Evolutionary conservation across 768 basidiomycete genomes (phyloP).

Genomic region (Xerocomellus amylosporus): DNA sequence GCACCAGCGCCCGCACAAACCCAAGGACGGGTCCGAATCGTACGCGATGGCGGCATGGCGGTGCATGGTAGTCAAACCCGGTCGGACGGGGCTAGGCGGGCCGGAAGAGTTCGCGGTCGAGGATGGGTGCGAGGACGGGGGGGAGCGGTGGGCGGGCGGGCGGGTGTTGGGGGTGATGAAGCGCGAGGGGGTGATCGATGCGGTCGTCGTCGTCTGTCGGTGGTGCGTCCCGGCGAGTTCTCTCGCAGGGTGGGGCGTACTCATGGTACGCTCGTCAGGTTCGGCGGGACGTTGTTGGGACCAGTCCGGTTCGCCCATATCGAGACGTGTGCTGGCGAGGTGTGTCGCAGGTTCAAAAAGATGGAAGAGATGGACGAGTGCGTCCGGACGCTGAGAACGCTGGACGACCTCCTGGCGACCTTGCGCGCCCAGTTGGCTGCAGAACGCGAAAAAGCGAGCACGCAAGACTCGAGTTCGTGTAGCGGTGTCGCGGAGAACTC

Average conservation of each 20-base stretch:
- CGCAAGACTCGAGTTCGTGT: neutral
- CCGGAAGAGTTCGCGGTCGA: slow-evolving; percentile 73
- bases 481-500: neutral
- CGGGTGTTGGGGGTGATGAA: slow-evolving; percentile 67
- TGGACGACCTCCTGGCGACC: slow-evolving; percentile 61
- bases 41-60: slow-evolving; percentile 81
- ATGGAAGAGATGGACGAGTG: slow-evolving; percentile 66
- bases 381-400: slow-evolving; percentile 50
- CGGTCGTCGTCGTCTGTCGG: slow-evolving; percentile 74
- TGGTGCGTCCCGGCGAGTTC: slow-evolving; percentile 42
- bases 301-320: slow-evolving; percentile 76
- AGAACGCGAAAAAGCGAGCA: neutral
- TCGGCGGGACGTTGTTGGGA: slow-evolving; percentile 77
- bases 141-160: slow-evolving; percentile 68
- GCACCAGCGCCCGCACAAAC: neutral
- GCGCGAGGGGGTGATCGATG: slow-evolving; percentile 67
- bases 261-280: slow-evolving; percentile 44
- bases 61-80: slow-evolving; percentile 67
- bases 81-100: slow-evolving; percentile 61
- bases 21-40: slow-evolving; percentile 20
- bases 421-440: slow-evolving; percentile 45
- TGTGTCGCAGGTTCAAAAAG: slow-evolving; percentile 64
- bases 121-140: slow-evolving; percentile 69
- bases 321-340: slow-evolving; percentile 71
- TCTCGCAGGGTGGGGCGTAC: too few relatives aligned